phyloP scores from a whole-genome alignment of 2,329 filamentous ascomycete genomes.

The Fusarium sp. region DNA sequence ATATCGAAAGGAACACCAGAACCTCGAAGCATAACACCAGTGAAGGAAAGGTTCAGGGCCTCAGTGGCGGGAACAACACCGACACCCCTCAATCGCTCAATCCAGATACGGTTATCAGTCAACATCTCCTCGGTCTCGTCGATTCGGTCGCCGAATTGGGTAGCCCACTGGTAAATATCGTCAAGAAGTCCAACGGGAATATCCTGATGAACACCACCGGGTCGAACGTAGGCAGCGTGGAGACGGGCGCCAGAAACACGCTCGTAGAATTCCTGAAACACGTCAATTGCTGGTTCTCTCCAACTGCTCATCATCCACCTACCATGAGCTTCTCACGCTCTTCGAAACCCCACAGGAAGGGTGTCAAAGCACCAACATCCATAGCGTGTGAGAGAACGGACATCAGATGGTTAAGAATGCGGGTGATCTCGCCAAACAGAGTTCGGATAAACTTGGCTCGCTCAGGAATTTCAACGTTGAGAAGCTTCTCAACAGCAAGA shows the following conservation, averaged over 20 bases:
- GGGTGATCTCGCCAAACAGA: slow-evolving; percentile 93
- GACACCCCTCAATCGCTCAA: slow-evolving; percentile 88
- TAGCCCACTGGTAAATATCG: slow-evolving; percentile 99
- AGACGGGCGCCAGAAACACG: slow-evolving; percentile 98
- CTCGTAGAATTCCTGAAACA: slow-evolving; percentile 93
- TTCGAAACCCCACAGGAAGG: slow-evolving; percentile 99
- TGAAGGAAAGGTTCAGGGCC: slow-evolving; percentile 97
- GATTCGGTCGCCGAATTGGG: slow-evolving; percentile 97
- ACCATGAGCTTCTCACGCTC: slow-evolving; percentile 99
- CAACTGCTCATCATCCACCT: slow-evolving; percentile 50
- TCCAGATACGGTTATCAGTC: slow-evolving; percentile 99
- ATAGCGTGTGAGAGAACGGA: slow-evolving; percentile 96
- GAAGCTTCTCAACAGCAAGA: slow-evolving; percentile 94
- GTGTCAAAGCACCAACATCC: slow-evolving; percentile 98
- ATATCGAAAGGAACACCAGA: slow-evolving; percentile 97
- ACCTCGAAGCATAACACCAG: slow-evolving; percentile 96
- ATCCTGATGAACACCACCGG: slow-evolving; percentile 96
- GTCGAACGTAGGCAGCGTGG: slow-evolving; percentile 95
- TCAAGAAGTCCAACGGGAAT: slow-evolving; percentile 93
- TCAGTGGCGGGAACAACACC: slow-evolving; percentile 92
- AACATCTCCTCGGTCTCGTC: slow-evolving; percentile 99
- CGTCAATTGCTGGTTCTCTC: slow-evolving; percentile 12
- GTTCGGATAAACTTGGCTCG: slow-evolving; percentile 98
- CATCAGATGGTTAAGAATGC: slow-evolving; percentile 97
- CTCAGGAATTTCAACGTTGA: slow-evolving; percentile 96